Percentiles rank a stretch among this genome's conserved stretches.
Conservation (phyloP, 2,329 filamentous ascomycete species). For the Aureobasidium vineae region DNA sequence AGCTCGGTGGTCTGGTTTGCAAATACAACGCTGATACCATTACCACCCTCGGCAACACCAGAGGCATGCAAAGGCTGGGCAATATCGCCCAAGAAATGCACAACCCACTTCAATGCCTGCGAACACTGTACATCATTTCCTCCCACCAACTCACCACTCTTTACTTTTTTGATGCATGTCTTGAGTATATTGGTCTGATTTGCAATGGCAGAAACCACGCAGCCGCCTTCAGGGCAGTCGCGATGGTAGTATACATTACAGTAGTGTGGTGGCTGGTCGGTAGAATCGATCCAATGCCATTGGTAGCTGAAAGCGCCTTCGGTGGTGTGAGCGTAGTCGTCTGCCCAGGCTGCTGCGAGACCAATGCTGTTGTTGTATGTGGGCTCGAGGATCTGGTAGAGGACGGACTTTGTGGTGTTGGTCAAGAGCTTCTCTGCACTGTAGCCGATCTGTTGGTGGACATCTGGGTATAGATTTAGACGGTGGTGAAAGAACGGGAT, state of each 20-base stretch:
- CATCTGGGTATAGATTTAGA: slow-evolving; percentile 22
- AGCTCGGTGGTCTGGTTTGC: slow-evolving; percentile 38
- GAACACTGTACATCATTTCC: slow-evolving; percentile 42
- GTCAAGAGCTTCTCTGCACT: slow-evolving; percentile 42
- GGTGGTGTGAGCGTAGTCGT: slow-evolving; percentile 41
- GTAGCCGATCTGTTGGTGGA: slow-evolving; percentile 45
- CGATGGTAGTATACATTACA: slow-evolving; percentile 41
- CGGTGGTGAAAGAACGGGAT: background rate
- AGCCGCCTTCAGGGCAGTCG: slow-evolving; percentile 43
- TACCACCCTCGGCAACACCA: slow-evolving; percentile 41
- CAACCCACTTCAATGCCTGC: slow-evolving; percentile 45
- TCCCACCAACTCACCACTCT: slow-evolving; percentile 30
- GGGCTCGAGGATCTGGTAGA: slow-evolving; percentile 42
- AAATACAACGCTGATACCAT: slow-evolving; percentile 42
- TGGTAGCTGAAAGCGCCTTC: slow-evolving; percentile 45
- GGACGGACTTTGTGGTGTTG: slow-evolving; percentile 36
- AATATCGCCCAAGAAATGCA: slow-evolving; percentile 46
- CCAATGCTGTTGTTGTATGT: slow-evolving; percentile 44
- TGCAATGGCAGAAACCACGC: slow-evolving; percentile 45
- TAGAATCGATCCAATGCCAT: slow-evolving; percentile 45
- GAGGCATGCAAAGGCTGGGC: slow-evolving; percentile 45
- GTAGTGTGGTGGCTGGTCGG: slow-evolving; percentile 36
- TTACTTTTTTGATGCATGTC: slow-evolving; percentile 39
- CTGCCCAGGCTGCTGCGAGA: slow-evolving; percentile 43
- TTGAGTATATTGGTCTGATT: slow-evolving; percentile 44